Evolutionary conservation across 345 rosid genomes (phyloP).

Genomic region (Crucihimalaya himalaica): DNA sequence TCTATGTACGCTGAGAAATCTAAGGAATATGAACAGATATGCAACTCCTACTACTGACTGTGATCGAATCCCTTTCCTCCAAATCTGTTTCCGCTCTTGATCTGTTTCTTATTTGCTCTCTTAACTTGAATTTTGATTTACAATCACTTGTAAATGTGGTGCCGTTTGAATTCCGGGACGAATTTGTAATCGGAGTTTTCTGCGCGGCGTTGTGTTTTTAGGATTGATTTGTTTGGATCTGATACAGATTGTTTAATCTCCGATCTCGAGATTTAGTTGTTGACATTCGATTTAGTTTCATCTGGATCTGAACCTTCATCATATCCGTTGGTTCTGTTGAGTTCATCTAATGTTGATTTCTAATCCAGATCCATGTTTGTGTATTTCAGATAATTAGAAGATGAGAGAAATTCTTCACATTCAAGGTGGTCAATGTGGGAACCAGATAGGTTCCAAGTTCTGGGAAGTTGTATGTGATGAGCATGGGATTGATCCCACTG

Average conservation of each 20-base stretch:
- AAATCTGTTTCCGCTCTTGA: constrained; percentile 1
- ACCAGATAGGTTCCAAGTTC: constrained; percentile 81
- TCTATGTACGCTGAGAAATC: constrained; percentile 5
- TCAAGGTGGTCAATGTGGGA: constrained; percentile 80
- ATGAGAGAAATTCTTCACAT: constrained; percentile 84
- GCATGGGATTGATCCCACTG: constrained; percentile 84
- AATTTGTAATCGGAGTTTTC: constrained; percentile 7
- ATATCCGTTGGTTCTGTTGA: background rate
- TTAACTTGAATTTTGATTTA: background rate
- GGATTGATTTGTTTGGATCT: constrained; percentile 26
- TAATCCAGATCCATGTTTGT: constrained; percentile 20
- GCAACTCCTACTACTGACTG: background rate
- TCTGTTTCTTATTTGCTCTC: background rate
- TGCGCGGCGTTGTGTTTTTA: background rate
- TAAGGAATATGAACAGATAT: background rate
- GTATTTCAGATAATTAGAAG: constrained; percentile 31
- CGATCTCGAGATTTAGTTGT: constrained; percentile 11
- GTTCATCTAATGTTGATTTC: background rate
- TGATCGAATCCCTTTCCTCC: constrained; percentile 8
- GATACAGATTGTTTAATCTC: constrained; percentile 12
- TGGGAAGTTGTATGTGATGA: constrained; percentile 86
- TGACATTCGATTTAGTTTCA: background rate
- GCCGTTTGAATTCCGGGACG: background rate
- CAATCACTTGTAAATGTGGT: background rate
- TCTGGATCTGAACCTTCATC: constrained; percentile 14